Percentiles rank a stretch among this genome's conserved stretches.
phyloP scores from a whole-genome alignment of 2,329 filamentous ascomycete genomes.

The Trichoderma asperellum region DNA sequence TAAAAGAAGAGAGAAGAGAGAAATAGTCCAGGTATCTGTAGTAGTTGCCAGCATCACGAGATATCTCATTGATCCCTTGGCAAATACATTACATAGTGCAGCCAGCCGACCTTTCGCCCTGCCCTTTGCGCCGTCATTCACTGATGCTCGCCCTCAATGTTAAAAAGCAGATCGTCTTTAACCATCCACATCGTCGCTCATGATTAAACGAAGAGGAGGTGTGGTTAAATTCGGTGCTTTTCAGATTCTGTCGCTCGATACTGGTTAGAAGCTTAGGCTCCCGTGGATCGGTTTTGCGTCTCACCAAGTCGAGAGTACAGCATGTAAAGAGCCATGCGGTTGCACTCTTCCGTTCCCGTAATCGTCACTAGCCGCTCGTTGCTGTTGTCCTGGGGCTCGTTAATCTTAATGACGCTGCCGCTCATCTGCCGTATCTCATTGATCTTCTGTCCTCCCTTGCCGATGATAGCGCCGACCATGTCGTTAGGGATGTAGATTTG shows the following conservation, averaged over 20 bases:
- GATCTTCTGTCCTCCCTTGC: slow-evolving; percentile 98
- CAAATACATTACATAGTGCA: not conserved
- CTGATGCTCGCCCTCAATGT: not conserved
- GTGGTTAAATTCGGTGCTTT: slow-evolving; percentile 49
- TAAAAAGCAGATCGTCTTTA: not conserved
- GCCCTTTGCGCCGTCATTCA: slow-evolving; percentile 2
- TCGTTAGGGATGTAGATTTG: slow-evolving; percentile 99
- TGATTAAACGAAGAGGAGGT: not conserved
- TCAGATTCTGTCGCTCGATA: slow-evolving; percentile 46
- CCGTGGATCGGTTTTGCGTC: slow-evolving; percentile 41
- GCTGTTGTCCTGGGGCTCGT: slow-evolving; percentile 98
- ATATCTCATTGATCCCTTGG: slow-evolving; percentile 10
- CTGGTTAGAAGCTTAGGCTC: slow-evolving; percentile 38
- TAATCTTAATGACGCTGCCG: slow-evolving; percentile 99
- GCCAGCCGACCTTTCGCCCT: not conserved
- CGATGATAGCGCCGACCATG: slow-evolving; percentile 99
- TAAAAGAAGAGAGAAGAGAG: not conserved
- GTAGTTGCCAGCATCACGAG: slow-evolving; percentile 2
- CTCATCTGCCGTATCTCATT: slow-evolving; percentile 97
- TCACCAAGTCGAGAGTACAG: slow-evolving; percentile 94
- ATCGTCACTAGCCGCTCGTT: slow-evolving; percentile 98
- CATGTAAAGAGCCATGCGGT: slow-evolving; percentile 99
- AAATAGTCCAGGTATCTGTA: not conserved
- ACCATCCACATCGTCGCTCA: slow-evolving; percentile 8
- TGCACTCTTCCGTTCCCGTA: slow-evolving; percentile 96